Evolutionary conservation across 768 basidiomycete genomes (phyloP), one percentile per base, ranked within the genome.

Genomic region (Lactarius psammicola): DNA sequence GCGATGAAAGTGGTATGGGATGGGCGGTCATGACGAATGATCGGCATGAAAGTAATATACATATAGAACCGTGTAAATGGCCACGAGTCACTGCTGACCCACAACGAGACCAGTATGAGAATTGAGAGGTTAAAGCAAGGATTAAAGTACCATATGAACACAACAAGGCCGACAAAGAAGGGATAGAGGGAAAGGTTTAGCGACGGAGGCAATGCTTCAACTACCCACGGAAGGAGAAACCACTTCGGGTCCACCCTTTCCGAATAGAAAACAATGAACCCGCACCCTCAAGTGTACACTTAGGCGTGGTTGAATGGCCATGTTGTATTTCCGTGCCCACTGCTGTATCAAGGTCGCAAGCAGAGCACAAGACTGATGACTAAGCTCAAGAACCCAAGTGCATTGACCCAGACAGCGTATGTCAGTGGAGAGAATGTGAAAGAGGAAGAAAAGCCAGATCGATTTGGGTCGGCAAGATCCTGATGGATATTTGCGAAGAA

Each of bases 321-420:
- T 20, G 23, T 34, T n/a, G 28, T 51, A 60, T 18, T 23, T 33
- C 17, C 49, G 33, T 7, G 33, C 49, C 59, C 59, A 60, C 31
- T 38, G 59, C 17, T 60, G 59, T 7, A 60, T 5, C 26, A 51
- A 53, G 4, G 59, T 60, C 7, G 59, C 59, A 10, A 51, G 31
- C 1, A 51, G 10, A 26, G 59, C 59, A 36, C n/a, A n/a, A 60
- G 59, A 18, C 59, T 60, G n/a, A 51, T 49, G 3, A 23, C 46
- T 31, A 60, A 36, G n/a, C 59, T 51, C 31, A 36, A 15, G 15
- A 51, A 60, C 59, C 59, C n/a, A 60, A 20, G 44, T 26, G 46
- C 28, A 46, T 60, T 60, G 46, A 60, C 46, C 59, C 30, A 51
- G 8, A 56, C 40, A 18, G 33, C 49, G n/a, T n/a, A 18, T 42